These are phyloP conservation scores for Astrothelium subdiscretum DNA, from an alignment of 495 filamentous ascomycete species.

Conservation along the genomic window DNA sequence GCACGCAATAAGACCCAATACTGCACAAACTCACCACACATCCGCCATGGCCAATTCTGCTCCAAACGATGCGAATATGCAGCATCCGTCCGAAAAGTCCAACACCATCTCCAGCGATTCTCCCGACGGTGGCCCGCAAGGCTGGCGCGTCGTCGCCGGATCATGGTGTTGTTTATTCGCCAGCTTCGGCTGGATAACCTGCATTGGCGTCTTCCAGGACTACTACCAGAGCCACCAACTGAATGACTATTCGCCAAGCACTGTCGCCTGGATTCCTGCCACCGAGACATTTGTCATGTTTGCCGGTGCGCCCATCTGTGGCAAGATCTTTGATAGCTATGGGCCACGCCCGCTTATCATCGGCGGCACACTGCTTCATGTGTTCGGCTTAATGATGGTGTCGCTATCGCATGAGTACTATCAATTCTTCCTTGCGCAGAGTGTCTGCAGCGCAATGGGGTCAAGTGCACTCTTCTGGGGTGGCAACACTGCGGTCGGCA, in stretches of 20 bases:
- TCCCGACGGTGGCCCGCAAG: neutral
- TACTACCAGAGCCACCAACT: slow-evolving; percentile 48
- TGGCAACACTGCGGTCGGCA: neutral
- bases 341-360: slow-evolving; percentile 13
- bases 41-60: neutral
- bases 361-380: slow-evolving; percentile 12
- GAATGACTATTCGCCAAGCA: slow-evolving; percentile 31
- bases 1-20: neutral
- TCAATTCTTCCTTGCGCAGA: slow-evolving; percentile 51
- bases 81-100: neutral
- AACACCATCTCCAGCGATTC: neutral
- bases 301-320: slow-evolving; percentile 31
- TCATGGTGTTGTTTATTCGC: slow-evolving; percentile 30
- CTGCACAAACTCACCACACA: neutral
- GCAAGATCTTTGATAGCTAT: slow-evolving; percentile 27
- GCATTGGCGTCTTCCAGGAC: slow-evolving; percentile 50
- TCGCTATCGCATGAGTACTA: slow-evolving; percentile 47
- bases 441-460: slow-evolving; percentile 40
- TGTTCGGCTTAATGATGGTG: slow-evolving; percentile 44
- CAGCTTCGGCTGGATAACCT: slow-evolving; percentile 48
- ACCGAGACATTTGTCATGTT: slow-evolving; percentile 39
- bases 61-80: neutral
- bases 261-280: slow-evolving; percentile 52
- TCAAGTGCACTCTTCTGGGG: slow-evolving; percentile 33
- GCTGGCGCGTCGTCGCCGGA: neutral